Conservation (phyloP, 352 stramenopile genomes). For the Phytophthora rubi region DNA sequence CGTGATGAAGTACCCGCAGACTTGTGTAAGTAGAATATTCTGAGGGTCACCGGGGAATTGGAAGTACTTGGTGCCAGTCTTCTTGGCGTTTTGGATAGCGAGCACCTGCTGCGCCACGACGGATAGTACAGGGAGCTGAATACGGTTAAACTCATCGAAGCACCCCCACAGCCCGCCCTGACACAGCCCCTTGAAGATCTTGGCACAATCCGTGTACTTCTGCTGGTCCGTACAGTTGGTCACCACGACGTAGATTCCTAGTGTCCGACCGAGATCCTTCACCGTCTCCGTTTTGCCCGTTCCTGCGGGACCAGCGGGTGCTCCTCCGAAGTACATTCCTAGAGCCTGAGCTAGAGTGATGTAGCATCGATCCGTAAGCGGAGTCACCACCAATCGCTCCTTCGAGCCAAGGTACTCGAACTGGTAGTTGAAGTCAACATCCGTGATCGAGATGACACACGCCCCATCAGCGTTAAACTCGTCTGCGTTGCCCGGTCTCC, state of each 20-base stretch:
- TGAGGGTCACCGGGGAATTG: slow-evolving; percentile 98
- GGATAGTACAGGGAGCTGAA: slow-evolving; percentile 95
- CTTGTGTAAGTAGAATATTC: slow-evolving; percentile 95
- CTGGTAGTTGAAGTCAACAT: slow-evolving; percentile 99
- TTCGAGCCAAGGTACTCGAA: slow-evolving; percentile 98
- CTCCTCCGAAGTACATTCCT: slow-evolving; percentile 98
- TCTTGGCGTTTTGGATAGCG: slow-evolving; percentile 98
- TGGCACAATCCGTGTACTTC: slow-evolving; percentile 97
- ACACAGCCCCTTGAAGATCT: slow-evolving; percentile 98
- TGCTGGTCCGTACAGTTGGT: slow-evolving; percentile 98
- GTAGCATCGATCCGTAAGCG: slow-evolving; percentile 97
- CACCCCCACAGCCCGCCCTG: slow-evolving; percentile 97
- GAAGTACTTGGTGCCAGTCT: slow-evolving; percentile 95
- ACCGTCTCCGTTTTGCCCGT: slow-evolving; percentile 98
- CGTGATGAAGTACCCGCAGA: slow-evolving; percentile 99
- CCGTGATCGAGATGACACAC: slow-evolving; percentile 97
- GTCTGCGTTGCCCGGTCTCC: slow-evolving; percentile 93
- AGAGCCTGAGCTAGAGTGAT: slow-evolving; percentile 98
- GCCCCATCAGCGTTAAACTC: slow-evolving; percentile 95
- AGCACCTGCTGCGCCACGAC: slow-evolving; percentile 98
- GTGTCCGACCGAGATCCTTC: slow-evolving; percentile 95
- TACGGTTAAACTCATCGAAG: slow-evolving; percentile 99
- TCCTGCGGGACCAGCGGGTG: slow-evolving; percentile 94
- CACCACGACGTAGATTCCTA: slow-evolving; percentile 97
- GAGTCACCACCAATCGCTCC: slow-evolving; percentile 97